Percentiles rank a stretch among this genome's conserved stretches.
phyloP scores from a whole-genome alignment of 1,284 basidiomycete genomes.

The Tremellales sp. region DNA sequence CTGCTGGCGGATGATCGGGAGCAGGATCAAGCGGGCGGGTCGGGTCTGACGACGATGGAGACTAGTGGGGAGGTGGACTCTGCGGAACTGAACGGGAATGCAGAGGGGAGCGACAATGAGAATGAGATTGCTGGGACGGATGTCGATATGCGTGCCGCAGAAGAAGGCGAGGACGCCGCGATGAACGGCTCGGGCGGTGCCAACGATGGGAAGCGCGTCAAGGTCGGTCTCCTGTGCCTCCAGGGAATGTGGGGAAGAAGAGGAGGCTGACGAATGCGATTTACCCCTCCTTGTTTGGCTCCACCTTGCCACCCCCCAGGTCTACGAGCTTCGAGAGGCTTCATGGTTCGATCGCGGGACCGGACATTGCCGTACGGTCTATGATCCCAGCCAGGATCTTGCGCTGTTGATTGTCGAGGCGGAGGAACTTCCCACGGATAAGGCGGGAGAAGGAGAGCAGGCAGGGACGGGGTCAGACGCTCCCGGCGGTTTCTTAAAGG shows the following conservation, averaged over 20 bases:
- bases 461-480: constrained; percentile 25
- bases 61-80: background rate
- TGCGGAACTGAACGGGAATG: constrained; percentile 3
- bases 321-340: constrained; percentile 83
- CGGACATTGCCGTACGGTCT: constrained; percentile 85
- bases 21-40: background rate
- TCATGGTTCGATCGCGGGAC: constrained; percentile 92
- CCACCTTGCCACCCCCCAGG: constrained; percentile 52
- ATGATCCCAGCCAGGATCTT: constrained; percentile 70
- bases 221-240: constrained; percentile 18
- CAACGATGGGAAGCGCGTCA: constrained; percentile 35
- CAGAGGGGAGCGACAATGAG: background rate
- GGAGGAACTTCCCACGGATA: constrained; percentile 64
- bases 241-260: background rate
- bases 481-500: constrained; percentile 43
- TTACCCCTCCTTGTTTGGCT: background rate
- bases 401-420: constrained; percentile 79
- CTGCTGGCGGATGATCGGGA: constrained; percentile 14
- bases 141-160: constrained; percentile 4
- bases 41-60: constrained; percentile 5
- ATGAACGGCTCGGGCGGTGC: constrained; percentile 13
- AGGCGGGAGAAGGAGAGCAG: constrained; percentile 50
- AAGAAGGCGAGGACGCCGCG: background rate
- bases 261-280: background rate
- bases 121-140: constrained; percentile 4